A percentile compares a stretch with the other conserved stretches of the same genome.
Conservation (phyloP, 352 stramenopile species). For the Pseudoperonospora humuli region DNA sequence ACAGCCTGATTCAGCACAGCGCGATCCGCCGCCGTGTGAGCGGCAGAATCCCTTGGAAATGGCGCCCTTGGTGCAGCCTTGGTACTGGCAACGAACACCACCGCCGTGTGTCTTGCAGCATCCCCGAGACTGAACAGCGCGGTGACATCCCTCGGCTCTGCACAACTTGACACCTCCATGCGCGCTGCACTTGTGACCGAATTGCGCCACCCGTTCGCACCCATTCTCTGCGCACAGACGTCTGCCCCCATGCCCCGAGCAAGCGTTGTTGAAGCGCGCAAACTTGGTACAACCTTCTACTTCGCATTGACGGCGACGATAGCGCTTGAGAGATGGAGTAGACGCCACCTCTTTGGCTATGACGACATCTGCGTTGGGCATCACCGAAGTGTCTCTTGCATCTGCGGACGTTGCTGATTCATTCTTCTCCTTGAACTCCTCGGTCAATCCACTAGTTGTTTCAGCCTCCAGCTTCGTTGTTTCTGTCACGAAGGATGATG, state of each 20-base stretch:
- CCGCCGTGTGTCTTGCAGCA: slow-evolving; percentile 85
- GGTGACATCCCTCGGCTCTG: slow-evolving; percentile 54
- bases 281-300: slow-evolving; percentile 66
- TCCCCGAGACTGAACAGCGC: slow-evolving; percentile 73
- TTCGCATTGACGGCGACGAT: slow-evolving; percentile 56
- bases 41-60: slow-evolving; percentile 84
- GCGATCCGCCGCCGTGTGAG: slow-evolving; percentile 69
- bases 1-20: slow-evolving; percentile 59
- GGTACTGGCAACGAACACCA: slow-evolving; percentile 71
- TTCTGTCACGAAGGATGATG: slow-evolving; percentile 1
- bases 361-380: not conserved
- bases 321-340: slow-evolving; percentile 32
- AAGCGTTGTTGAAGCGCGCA: slow-evolving; percentile 71
- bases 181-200: slow-evolving; percentile 73
- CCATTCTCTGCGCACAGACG: slow-evolving; percentile 61
- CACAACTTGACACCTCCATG: slow-evolving; percentile 77
- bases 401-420: not conserved
- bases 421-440: not conserved
- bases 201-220: slow-evolving; percentile 65
- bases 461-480: not conserved
- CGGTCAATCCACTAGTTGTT: slow-evolving; percentile 2
- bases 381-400: slow-evolving; percentile 2
- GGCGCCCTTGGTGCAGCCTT: slow-evolving; percentile 72
- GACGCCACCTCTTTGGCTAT: not conserved
- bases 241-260: slow-evolving; percentile 61